Evolutionary conservation across 1,139 yeast genomes (phyloP).

Genomic region (Zygoascus hellenicus): DNA sequence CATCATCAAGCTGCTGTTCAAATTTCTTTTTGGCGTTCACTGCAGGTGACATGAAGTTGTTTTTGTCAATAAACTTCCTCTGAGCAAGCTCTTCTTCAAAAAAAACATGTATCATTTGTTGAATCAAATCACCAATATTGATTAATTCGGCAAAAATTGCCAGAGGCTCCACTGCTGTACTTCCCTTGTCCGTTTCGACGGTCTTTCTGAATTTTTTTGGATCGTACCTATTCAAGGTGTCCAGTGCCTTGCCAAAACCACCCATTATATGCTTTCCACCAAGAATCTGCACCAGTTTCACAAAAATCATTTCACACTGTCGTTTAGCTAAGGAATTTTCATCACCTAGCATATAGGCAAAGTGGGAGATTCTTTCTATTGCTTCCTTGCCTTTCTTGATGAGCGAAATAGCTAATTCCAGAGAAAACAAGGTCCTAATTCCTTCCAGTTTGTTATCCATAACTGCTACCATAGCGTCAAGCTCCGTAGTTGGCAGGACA

Average conservation of each 20-base stretch:
- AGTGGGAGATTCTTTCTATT: slow-evolving; percentile 34
- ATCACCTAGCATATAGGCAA: slow-evolving; percentile 26
- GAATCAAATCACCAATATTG: slow-evolving; percentile 85
- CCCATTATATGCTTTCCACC: slow-evolving; percentile 67
- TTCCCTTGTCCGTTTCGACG: slow-evolving; percentile 22
- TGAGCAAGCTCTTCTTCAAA: slow-evolving; percentile 77
- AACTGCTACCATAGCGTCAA: slow-evolving; percentile 43
- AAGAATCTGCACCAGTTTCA: slow-evolving; percentile 56
- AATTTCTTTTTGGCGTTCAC: slow-evolving; percentile 74
- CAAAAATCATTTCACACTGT: slow-evolving; percentile 55
- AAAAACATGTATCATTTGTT: slow-evolving; percentile 88
- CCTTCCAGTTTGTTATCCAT: slow-evolving; percentile 38
- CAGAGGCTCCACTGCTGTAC: slow-evolving; percentile 61
- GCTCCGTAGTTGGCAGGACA: slow-evolving; percentile 36
- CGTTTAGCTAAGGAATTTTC: slow-evolving; percentile 31
- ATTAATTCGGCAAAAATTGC: slow-evolving; percentile 84
- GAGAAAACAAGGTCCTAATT: slow-evolving; percentile 38
- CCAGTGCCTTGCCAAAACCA: slow-evolving; percentile 79
- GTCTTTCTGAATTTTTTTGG: slow-evolving; percentile 47
- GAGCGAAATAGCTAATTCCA: slow-evolving; percentile 39
- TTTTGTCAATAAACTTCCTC: slow-evolving; percentile 56
- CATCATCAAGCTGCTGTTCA: slow-evolving; percentile 76
- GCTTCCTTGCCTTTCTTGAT: slow-evolving; percentile 36
- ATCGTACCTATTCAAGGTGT: slow-evolving; percentile 62
- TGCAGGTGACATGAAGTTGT: slow-evolving; percentile 75